These are phyloP conservation scores for Tuber indicum DNA, from an alignment of 495 filamentous ascomycete species.

Conservation along the genomic window DNA sequence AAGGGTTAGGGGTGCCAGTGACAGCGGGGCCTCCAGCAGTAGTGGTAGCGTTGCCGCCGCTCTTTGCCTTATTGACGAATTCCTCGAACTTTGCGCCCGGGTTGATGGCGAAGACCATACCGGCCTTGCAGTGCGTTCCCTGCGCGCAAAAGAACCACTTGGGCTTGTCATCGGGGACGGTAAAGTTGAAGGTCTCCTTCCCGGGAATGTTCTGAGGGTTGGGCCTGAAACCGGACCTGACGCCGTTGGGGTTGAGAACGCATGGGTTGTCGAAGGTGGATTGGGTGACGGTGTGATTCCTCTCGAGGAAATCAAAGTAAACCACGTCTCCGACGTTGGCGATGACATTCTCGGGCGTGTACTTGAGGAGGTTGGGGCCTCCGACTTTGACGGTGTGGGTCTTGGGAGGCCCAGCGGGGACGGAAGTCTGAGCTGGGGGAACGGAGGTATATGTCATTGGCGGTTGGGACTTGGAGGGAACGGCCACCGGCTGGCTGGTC, in stretches of 20 bases:
- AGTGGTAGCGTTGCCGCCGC: conserved; percentile 8
- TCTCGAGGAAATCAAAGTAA: conserved; percentile 40
- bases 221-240: conserved; percentile 34
- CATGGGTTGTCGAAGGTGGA: conserved; percentile 42
- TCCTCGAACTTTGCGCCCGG: conserved; percentile 38
- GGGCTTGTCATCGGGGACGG: conserved; percentile 11
- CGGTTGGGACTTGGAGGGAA: not conserved
- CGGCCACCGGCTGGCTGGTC: not conserved
- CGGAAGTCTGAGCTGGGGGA: not conserved
- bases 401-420: not conserved
- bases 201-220: conserved; percentile 24
- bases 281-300: conserved; percentile 43
- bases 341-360: conserved; percentile 31
- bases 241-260: conserved; percentile 12
- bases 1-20: not conserved
- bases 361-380: conserved; percentile 31
- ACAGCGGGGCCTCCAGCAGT: too few species aligned
- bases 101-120: conserved; percentile 44
- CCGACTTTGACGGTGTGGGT: conserved; percentile 39
- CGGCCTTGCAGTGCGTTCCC: conserved; percentile 32
- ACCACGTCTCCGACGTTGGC: conserved; percentile 42
- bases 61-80: conserved; percentile 34
- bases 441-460: not conserved
- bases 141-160: conserved; percentile 32
- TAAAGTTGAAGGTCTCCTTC: conserved; percentile 23